Conservation (phyloP, 2,329 filamentous ascomycete species). For the Xylaria sp. region DNA sequence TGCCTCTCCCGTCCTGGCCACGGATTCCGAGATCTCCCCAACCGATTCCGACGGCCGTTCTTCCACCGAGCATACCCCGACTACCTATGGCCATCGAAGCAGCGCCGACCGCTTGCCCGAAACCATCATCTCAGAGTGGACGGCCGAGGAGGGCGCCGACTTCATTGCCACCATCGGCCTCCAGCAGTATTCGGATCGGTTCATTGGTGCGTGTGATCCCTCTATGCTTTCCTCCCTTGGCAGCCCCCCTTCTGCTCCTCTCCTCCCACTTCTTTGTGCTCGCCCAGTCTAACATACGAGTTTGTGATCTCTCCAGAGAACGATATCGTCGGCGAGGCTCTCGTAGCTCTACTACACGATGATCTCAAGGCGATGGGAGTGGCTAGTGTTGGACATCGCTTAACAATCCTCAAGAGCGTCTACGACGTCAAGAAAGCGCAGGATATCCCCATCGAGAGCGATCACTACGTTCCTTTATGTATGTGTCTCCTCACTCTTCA, state of each 20-base stretch:
- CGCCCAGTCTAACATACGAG: conserved; percentile 43
- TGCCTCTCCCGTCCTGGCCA: conserved; percentile 72
- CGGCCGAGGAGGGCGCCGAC: conserved; percentile 87
- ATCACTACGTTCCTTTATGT: conserved; percentile 95
- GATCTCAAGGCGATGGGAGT: conserved; percentile 97
- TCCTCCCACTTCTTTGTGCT: conserved; percentile 19
- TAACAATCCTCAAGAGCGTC: conserved; percentile 94
- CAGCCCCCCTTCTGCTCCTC: conserved; percentile 1
- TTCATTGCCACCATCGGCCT: conserved; percentile 85
- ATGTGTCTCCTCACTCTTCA: conserved; percentile 56
- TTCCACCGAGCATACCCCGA: conserved; percentile 79
- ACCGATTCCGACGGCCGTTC: conserved; percentile 78
- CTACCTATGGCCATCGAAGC: conserved; percentile 76
- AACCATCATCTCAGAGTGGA: conserved; percentile 83
- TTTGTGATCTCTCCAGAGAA: conserved; percentile 71
- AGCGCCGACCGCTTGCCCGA: conserved; percentile 75
- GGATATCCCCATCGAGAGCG: conserved; percentile 88
- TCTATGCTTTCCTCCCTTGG: not conserved
- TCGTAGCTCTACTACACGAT: conserved; percentile 89
- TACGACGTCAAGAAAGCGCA: conserved; percentile 97
- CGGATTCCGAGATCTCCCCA: conserved; percentile 75
- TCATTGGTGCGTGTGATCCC: conserved; percentile 73
- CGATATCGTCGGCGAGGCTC: conserved; percentile 90
- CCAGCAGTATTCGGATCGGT: conserved; percentile 82
- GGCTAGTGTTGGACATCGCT: conserved; percentile 88